Conservation (phyloP, 169 alveolate genomes). For the Eimeria maxima region DNA sequence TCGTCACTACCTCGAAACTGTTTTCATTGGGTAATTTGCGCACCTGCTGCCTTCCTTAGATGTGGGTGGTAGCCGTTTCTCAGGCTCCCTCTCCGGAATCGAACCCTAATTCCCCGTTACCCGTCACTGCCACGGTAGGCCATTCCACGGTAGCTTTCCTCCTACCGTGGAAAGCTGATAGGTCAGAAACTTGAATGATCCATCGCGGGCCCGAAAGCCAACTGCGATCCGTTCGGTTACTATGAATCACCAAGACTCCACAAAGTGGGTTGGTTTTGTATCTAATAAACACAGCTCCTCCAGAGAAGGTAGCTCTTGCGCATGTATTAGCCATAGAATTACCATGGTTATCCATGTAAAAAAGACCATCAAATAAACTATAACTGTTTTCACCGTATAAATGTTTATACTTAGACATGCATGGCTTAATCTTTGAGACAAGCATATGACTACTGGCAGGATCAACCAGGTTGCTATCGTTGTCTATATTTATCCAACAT, state of each 20-base stretch:
- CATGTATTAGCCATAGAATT: slow-evolving; percentile 60
- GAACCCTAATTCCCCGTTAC: slow-evolving; percentile 98
- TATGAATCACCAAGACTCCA: slow-evolving; percentile 77
- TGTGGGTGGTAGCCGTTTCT: slow-evolving; percentile 96
- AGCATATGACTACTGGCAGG: slow-evolving; percentile 98
- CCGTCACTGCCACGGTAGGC: slow-evolving; percentile 97
- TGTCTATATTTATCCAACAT: not conserved
- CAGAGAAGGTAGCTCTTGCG: slow-evolving; percentile 59
- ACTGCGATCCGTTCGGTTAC: slow-evolving; percentile 82
- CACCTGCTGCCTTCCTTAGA: slow-evolving; percentile 98
- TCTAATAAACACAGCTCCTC: slow-evolving; percentile 80
- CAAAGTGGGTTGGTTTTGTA: slow-evolving; percentile 81
- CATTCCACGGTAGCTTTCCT: too few species aligned
- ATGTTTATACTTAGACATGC: slow-evolving; percentile 95
- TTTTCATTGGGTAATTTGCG: slow-evolving; percentile 94
- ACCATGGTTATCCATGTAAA: too few species aligned
- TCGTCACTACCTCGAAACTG: slow-evolving; percentile 94
- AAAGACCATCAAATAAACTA: too few species aligned
- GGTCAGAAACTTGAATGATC: slow-evolving; percentile 86
- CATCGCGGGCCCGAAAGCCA: slow-evolving; percentile 76
- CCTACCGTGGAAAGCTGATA: slow-evolving; percentile 94
- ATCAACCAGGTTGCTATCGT: slow-evolving; percentile 97
- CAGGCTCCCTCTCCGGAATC: slow-evolving; percentile 98
- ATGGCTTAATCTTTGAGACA: slow-evolving; percentile 97
- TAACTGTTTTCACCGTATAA: not conserved